phyloP scores from a whole-genome alignment of 169 alveolate genomes.

The Neospora caninum region DNA sequence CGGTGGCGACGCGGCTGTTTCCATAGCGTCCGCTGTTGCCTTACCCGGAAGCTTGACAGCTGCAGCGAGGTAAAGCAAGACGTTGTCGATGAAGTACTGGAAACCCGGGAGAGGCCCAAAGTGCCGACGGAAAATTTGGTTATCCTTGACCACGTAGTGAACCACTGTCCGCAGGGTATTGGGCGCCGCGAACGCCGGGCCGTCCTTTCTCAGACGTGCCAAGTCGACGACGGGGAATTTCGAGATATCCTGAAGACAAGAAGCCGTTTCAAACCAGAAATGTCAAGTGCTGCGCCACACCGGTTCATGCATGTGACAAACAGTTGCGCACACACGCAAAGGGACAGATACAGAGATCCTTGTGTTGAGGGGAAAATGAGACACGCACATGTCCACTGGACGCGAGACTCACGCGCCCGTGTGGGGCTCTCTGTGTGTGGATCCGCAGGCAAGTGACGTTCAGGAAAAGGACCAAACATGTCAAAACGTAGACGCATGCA shows the following conservation, averaged over 20 bases:
- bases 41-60: constrained; percentile 62
- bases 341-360: background rate
- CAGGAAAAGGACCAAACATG: too few relatives aligned
- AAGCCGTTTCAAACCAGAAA: background rate
- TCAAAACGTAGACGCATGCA: too few relatives aligned
- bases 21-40: background rate
- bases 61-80: constrained; percentile 40
- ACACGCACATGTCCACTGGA: background rate
- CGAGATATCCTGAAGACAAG: constrained; percentile 40
- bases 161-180: constrained; percentile 47
- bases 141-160: constrained; percentile 67
- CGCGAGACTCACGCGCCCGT: background rate
- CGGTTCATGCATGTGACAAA: background rate
- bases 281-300: background rate
- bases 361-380: background rate
- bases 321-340: background rate
- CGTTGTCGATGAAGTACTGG: constrained; percentile 48
- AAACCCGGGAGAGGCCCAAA: constrained; percentile 67
- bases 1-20: too few relatives aligned
- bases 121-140: constrained; percentile 43
- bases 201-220: constrained; percentile 52
- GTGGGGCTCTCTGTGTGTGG: background rate
- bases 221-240: constrained; percentile 53
- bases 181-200: constrained; percentile 33
- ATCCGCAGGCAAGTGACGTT: too few relatives aligned